A percentile compares a stretch with the other conserved stretches of the same genome.
These are phyloP conservation scores for Herpetomonas muscarum DNA, from an alignment of 208 protist genomes.

Conservation along the genomic window DNA sequence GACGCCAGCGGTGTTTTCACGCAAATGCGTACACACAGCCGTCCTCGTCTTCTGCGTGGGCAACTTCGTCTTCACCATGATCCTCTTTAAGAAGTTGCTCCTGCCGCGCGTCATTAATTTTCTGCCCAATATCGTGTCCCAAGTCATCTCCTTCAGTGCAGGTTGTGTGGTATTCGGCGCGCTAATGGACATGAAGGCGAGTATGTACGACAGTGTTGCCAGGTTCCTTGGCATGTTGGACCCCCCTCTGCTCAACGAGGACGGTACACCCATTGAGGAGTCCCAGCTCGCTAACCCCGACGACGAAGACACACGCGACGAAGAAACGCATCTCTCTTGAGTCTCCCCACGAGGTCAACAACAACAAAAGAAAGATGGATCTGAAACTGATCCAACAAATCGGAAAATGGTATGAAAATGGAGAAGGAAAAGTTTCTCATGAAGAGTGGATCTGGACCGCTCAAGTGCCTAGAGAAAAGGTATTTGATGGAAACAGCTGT, in stretches of 20 bases:
- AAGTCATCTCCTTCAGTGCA: slow-evolving; percentile 34
- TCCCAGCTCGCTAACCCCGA: neutral
- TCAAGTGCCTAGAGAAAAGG: no score
- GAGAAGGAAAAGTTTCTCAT: neutral
- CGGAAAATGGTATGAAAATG: neutral
- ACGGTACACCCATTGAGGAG: slow-evolving; percentile 6
- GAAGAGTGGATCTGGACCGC: no score
- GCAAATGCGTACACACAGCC: slow-evolving; percentile 55
- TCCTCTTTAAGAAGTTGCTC: slow-evolving; percentile 20
- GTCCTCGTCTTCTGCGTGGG: slow-evolving; percentile 55
- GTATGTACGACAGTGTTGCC: slow-evolving; percentile 50
- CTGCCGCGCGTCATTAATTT: slow-evolving; percentile 29
- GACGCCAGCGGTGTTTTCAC: slow-evolving; percentile 54
- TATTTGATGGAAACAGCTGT: no score
- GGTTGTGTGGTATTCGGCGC: slow-evolving; percentile 56
- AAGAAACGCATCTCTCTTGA: neutral
- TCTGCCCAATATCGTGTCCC: slow-evolving; percentile 35
- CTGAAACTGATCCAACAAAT: neutral
- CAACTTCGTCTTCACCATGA: slow-evolving; percentile 19
- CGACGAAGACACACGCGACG: neutral
- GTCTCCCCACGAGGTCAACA: neutral
- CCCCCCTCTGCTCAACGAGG: slow-evolving; percentile 16
- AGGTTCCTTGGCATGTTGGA: slow-evolving; percentile 52
- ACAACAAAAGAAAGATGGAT: neutral
- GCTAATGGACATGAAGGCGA: slow-evolving; percentile 77